Base-by-base conservation (phyloP, 2,329 filamentous ascomycete species). In the Pseudocercospora fuligena region DNA sequence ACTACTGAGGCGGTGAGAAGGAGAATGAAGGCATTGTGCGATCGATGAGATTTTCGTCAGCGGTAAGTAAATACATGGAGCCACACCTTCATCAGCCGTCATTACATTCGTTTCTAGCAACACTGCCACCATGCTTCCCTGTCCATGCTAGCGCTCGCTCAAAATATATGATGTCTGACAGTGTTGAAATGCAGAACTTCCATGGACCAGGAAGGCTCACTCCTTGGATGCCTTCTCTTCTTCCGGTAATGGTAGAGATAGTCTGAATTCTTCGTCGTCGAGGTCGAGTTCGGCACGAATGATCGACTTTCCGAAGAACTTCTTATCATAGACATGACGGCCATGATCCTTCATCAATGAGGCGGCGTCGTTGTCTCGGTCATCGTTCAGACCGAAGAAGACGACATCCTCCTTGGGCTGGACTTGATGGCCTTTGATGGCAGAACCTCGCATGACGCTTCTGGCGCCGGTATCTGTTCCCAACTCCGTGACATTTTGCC, bases 261-360 rank as follows among this genome's bases (percentile, higher is more conserved):
- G 58, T 47, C 61, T 74, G 71, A 81, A 81, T 56, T 83, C 81
- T 1, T 80, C 74, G 61, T 73, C 77, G 0, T 80, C 73, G 0
- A 80, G 70, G 43, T 83, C 77, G 2, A 84, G 60, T 1, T 70
- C 63, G 1, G 81, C 83, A n/a, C 79, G 76, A 21, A 85, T 71
- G 49, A 84, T 80, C 61, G 80, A 80, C 47, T 78, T 74, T 0
- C 79, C 75, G 12, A 85, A 69, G 2, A 85, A 71, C 40, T 83
- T 80, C 68, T 79, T 82, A n/a, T 74, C 75, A 59, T 79, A 84
- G 54, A 80, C 78, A 5, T 60, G 71, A n/a, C 74, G 66, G 0
- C 77, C 78, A 1, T 78, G 78, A 0, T 76, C 70, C 12, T 79
- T 71, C 6, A 75, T 68, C 23, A 84, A 65, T 4, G 68, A 71